phyloP scores from a whole-genome alignment of 176 grass and related monocot genomes.

The Musa troglodytarum region DNA sequence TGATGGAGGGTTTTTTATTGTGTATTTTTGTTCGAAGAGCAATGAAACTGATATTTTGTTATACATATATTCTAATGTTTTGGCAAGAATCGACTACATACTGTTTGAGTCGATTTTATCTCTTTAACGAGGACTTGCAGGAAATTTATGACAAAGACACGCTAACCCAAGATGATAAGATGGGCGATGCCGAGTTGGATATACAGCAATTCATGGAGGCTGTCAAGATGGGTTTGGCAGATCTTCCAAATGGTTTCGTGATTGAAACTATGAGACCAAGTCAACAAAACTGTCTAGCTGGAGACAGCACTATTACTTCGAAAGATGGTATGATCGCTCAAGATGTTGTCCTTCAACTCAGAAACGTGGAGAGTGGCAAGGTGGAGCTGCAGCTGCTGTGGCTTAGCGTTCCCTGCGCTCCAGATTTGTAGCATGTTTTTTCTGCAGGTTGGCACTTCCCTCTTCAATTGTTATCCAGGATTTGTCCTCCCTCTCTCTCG shows the following conservation, averaged over 20 bases:
- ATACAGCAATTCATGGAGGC: constrained; percentile 53
- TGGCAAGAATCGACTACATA: neutral
- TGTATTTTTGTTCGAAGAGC: too few relatives aligned
- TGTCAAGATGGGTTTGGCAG: constrained; percentile 33
- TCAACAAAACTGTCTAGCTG: constrained; percentile 36
- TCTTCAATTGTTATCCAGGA: neutral
- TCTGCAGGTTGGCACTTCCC: neutral
- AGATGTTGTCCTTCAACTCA: constrained; percentile 55
- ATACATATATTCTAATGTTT: neutral
- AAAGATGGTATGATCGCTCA: constrained; percentile 57
- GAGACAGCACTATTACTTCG: constrained; percentile 45
- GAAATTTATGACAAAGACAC: constrained; percentile 77
- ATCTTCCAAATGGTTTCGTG: constrained; percentile 31
- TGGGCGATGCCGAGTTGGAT: constrained; percentile 52
- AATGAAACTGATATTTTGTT: neutral
- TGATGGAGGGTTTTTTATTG: too few relatives aligned
- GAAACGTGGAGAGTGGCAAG: constrained; percentile 52
- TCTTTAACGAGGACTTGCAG: constrained; percentile 10
- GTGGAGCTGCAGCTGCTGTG: constrained; percentile 60
- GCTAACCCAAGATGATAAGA: constrained; percentile 58
- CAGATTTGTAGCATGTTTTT: neutral
- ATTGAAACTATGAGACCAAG: constrained; percentile 44
- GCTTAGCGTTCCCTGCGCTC: constrained; percentile 34
- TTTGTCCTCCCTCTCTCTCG: too few relatives aligned
- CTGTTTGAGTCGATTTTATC: too few relatives aligned